Percentiles rank a stretch among this genome's conserved stretches.
phyloP scores from a whole-genome alignment of 768 basidiomycete species.

The Coprinopsis cinerea region DNA sequence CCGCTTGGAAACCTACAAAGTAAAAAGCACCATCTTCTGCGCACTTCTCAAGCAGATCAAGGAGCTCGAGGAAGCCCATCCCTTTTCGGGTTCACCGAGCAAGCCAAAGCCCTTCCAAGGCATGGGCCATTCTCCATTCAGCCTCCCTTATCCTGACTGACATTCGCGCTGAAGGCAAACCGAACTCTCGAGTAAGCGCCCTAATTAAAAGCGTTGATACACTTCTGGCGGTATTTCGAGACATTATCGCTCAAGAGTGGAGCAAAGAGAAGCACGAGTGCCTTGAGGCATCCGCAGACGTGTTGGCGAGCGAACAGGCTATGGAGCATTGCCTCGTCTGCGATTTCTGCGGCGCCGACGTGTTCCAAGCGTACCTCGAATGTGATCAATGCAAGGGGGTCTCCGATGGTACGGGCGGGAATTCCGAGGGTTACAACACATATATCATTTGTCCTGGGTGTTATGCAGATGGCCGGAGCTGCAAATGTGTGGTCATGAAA shows the following conservation, averaged over 20 bases:
- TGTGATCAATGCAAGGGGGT: slow-evolving; percentile 43
- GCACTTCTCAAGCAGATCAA: slow-evolving; percentile 35
- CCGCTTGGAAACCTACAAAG: slow-evolving; percentile 68
- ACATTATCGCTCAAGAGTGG: slow-evolving; percentile 47
- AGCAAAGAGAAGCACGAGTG: slow-evolving; percentile 8
- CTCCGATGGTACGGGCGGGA: slow-evolving; percentile 6
- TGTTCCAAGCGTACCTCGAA: slow-evolving; percentile 79
- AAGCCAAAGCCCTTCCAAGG: background rate
- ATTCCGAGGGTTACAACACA: slow-evolving; percentile 40
- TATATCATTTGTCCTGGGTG: slow-evolving; percentile 63
- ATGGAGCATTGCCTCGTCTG: slow-evolving; percentile 38
- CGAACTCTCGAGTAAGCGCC: background rate
- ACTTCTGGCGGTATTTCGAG: slow-evolving; percentile 43
- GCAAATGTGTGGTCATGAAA: slow-evolving; percentile 54
- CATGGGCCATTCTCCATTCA: background rate
- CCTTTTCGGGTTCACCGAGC: background rate
- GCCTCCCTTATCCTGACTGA: background rate
- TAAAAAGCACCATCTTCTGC: slow-evolving; percentile 61
- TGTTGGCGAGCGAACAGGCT: slow-evolving; percentile 7
- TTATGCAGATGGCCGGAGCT: slow-evolving; percentile 75
- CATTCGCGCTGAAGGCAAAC: background rate
- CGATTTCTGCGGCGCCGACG: slow-evolving; percentile 77
- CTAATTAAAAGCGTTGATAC: slow-evolving; percentile 23
- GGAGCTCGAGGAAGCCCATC: slow-evolving; percentile 17
- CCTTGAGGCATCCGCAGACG: slow-evolving; percentile 4